Evolutionary conservation across 352 stramenopile species (phyloP), one percentile per base, ranked within the genome.

Genomic region (Globisporangium solare): DNA sequence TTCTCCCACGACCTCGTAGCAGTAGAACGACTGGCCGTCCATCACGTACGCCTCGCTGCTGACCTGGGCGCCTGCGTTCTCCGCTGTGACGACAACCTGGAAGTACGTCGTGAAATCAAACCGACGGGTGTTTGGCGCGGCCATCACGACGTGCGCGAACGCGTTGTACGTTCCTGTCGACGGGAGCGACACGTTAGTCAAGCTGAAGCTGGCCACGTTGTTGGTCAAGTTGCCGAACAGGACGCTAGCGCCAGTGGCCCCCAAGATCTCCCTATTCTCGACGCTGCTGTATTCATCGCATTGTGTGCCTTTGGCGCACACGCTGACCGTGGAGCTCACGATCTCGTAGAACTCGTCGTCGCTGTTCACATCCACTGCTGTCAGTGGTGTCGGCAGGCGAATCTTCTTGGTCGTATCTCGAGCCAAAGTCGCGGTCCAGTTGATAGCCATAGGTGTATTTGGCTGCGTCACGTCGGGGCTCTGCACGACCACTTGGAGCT

Each of bases 31-130:
- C 3, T 39, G 63, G 39, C 45, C 59, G 51, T 76, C 58, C 27
- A 61, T 45, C n/a, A 22, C 57, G 32, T 73, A 83, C 7, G 51
- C 60, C 39, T 65, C 60, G 7, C 37, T 61, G 22, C 67, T 52
- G 20, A 74, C 66, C 21, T 54, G 45, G 22, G 64, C 43, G 2
- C 51, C 42, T n/a, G 64, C 22, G 15, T 79, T 52, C 1, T 60
- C 61, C 20, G 61, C 41, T 0, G 66, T 78, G 18, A 73, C 72
- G 22, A 84, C 64, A 7, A 86, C 51, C 22, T 75, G 58, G 32
- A 88, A 84, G 60, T 81, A 81, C 53, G 67, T 77, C 46, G 72
- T 61, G 49, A 75, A 73, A 49, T 89, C 79, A 40, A 79, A 86
- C 48, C 79, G 60, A 18, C 67, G 70, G 15, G 39, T 46, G 20